Evolutionary conservation across 495 filamentous ascomycete species (phyloP), one percentile per base, ranked within the genome.

Genomic region (Xylona heveae): DNA sequence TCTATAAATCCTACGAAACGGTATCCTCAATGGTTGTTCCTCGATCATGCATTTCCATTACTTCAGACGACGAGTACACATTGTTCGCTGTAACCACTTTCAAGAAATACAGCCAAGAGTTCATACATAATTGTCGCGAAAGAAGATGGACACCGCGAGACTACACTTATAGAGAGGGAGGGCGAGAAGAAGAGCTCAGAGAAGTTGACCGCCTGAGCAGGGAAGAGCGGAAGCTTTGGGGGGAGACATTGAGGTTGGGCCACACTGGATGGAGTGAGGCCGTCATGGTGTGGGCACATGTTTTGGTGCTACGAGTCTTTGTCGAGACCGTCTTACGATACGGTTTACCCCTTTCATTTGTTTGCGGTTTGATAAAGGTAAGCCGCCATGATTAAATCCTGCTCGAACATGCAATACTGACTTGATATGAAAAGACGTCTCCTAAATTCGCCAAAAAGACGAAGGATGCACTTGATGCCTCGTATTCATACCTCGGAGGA

Each of bases 281-380:
- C 30, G 81, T 90, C 37, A 92, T 92, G 82, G 74, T 82, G 34
- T 90, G 80, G 84, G 59, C 83, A 7, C 90, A 95, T 50, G 78
- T 88, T 10, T 59, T 94, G 47, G 75, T 84, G 4, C 57, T 97
- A 39, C 62, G 88, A 26, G 83, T 97, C 23, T 97, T 94, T 51
- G 88, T 97, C 13, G 88, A 97, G 62, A 93, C 83, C 7, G 84
- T 95, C 13, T 57, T 95, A 47, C 66, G 88, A 38, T 97, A 95
- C 50, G 88, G 88, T 5, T 48, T 97, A 38, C 88, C 88, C 20
- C 50, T 91, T 42, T 72, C 81, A 43, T 94, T 81, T 57, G 74
- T 91, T 28, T 78, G 71, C 40, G 81, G 69, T 30, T 54, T 94
- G 30, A 56, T 94, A 32, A 64, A 74, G 70, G 85, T 94, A 69